These are phyloP conservation scores for Naganishia liquefaciens DNA, from an alignment of 1,284 basidiomycete species.

Conservation along the genomic window DNA sequence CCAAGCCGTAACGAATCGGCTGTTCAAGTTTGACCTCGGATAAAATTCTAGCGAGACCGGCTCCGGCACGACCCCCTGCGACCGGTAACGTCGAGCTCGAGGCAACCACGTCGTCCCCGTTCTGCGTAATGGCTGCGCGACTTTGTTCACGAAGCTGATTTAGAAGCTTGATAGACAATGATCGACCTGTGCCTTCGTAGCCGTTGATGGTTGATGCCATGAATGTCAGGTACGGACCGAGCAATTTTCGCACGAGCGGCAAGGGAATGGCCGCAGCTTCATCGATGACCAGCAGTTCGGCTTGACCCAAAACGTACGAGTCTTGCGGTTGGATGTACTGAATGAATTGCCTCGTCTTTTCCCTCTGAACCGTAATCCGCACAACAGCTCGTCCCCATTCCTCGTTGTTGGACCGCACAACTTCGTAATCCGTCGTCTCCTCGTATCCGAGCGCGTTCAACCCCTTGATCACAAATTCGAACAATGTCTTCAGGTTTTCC, in stretches of 20 bases:
- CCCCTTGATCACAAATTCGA: constrained; percentile 97
- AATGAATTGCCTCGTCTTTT: constrained; percentile 83
- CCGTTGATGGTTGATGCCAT: constrained; percentile 98
- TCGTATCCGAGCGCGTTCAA: constrained; percentile 93
- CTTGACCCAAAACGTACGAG: constrained; percentile 94
- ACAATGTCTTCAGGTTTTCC: constrained; percentile 96
- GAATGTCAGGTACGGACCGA: constrained; percentile 97
- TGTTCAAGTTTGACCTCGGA: constrained; percentile 94
- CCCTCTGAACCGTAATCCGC: constrained; percentile 89
- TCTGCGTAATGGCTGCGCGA: constrained; percentile 59
- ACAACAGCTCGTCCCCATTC: constrained; percentile 97
- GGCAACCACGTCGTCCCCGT: constrained; percentile 55
- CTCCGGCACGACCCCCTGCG: constrained; percentile 47
- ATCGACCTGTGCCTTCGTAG: constrained; percentile 98
- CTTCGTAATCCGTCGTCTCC: constrained; percentile 96
- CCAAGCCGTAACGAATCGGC: constrained; percentile 87
- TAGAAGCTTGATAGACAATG: constrained; percentile 94
- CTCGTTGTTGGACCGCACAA: constrained; percentile 88
- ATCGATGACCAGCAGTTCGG: constrained; percentile 96
- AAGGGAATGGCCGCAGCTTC: constrained; percentile 98
- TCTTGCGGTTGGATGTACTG: constrained; percentile 99
- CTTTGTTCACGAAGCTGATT: constrained; percentile 92
- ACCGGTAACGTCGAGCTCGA: constrained; percentile 37
- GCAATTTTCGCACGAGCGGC: constrained; percentile 87
- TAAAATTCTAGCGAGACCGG: constrained; percentile 67